Percentiles rank a stretch among this genome's conserved stretches.
These are phyloP conservation scores for Ilyonectria robusta DNA, from an alignment of 2,329 filamentous ascomycete species.

Conservation along the genomic window DNA sequence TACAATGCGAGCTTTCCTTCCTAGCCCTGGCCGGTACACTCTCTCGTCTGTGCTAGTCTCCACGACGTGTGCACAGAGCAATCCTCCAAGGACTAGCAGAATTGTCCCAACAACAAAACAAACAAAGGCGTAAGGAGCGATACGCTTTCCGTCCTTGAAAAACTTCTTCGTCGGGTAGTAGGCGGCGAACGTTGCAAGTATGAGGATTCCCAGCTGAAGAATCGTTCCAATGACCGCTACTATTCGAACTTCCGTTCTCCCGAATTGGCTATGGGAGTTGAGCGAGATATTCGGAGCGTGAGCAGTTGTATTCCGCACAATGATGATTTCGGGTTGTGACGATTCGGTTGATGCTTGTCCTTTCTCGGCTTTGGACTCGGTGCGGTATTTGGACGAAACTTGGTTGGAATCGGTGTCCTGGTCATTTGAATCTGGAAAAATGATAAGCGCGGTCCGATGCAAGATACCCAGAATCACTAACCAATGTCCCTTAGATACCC, in stretches of 20 bases:
- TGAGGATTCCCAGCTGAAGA: not conserved
- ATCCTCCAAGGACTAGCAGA: not conserved
- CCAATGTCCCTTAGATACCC: not conserved
- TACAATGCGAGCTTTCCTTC: not conserved
- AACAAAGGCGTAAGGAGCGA: not conserved
- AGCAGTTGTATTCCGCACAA: not conserved
- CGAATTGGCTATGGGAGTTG: not conserved
- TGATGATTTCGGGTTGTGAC: not conserved
- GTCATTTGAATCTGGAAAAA: not conserved
- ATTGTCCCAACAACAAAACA: not conserved
- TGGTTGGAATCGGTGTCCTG: not conserved
- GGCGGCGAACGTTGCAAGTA: not conserved
- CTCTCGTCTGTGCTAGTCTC: not conserved
- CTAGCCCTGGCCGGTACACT: not conserved
- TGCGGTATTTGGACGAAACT: not conserved
- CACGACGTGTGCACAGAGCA: not conserved
- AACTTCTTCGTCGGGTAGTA: not conserved
- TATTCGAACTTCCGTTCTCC: not conserved
- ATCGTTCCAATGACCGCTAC: not conserved
- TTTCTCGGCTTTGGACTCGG: not conserved
- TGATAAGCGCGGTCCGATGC: not conserved
- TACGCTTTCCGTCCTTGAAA: rapidly evolving
- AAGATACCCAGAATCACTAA: not conserved
- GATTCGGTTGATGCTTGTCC: not conserved
- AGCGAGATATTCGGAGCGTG: not conserved